A percentile compares a stretch with the other conserved stretches of the same genome.
Evolutionary conservation across 2,329 filamentous ascomycete species (phyloP).

Genomic region (Cladosporium cucumerinum): DNA sequence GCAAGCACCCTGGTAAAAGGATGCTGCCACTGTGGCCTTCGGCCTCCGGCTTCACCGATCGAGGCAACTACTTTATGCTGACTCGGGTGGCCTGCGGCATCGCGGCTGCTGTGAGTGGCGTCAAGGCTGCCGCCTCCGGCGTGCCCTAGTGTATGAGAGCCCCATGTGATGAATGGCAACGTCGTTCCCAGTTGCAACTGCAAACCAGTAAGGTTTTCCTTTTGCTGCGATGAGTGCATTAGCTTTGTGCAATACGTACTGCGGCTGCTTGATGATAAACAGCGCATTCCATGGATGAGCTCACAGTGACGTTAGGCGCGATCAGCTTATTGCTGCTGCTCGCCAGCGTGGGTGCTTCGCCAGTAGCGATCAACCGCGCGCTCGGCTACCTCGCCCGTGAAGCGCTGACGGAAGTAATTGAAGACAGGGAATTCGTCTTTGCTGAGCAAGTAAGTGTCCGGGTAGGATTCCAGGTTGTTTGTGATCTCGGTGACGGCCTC

Average conservation of each 20-base stretch:
- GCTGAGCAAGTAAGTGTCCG: constrained; percentile 68
- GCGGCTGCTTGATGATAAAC: neutral
- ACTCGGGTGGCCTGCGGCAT: constrained; percentile 1
- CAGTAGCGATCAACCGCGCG: constrained; percentile 57
- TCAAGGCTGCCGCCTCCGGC: constrained; percentile 4
- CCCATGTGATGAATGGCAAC: constrained; percentile 9
- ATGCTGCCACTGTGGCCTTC: neutral
- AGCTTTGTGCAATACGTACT: constrained; percentile 4
- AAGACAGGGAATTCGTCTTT: constrained; percentile 79
- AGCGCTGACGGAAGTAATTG: constrained; percentile 75
- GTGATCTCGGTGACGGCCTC: constrained; percentile 62
- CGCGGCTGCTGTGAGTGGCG: constrained; percentile 6
- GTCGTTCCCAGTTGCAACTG: neutral
- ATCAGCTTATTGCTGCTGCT: constrained; percentile 3
- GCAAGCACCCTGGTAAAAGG: constrained; percentile 7
- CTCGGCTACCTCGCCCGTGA: constrained; percentile 52
- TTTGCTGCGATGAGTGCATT: constrained; percentile 13
- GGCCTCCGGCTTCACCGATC: constrained; percentile 6
- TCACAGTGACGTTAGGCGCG: constrained; percentile 14
- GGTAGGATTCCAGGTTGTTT: constrained; percentile 62
- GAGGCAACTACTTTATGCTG: constrained; percentile 5
- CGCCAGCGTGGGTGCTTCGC: constrained; percentile 38
- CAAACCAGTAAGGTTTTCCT: constrained; percentile 1
- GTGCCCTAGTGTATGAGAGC: neutral
- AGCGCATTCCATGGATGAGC: neutral